Conservation (phyloP, 1,139 yeast genomes). For the Candida sojae region DNA sequence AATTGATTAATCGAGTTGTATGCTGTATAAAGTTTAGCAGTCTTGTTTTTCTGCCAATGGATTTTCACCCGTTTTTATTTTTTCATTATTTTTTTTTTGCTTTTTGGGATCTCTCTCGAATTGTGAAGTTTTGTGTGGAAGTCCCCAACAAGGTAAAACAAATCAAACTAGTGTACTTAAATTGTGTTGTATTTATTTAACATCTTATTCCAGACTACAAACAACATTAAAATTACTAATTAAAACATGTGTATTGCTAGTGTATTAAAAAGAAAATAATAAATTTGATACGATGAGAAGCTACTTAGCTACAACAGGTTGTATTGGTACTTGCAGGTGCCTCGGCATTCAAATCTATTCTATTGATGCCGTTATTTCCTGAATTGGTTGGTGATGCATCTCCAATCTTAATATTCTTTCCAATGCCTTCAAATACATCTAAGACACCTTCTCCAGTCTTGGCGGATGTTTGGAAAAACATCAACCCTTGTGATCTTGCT, state of each 20-base stretch:
- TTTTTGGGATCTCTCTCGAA: no score
- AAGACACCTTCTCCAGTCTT: slow-evolving; percentile 84
- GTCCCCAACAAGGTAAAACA: no score
- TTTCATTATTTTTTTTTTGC: no score
- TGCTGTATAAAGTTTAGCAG: no score
- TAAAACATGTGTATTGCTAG: neutral
- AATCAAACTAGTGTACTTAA: no score
- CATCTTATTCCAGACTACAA: no score
- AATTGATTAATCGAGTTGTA: no score
- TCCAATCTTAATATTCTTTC: slow-evolving; percentile 70
- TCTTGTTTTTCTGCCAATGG: no score
- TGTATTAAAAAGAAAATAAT: neutral
- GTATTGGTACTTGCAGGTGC: neutral
- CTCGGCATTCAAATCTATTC: slow-evolving; percentile 1
- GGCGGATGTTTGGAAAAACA: slow-evolving; percentile 93
- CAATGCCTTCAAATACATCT: slow-evolving; percentile 80
- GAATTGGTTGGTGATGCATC: slow-evolving; percentile 6
- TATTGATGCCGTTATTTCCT: slow-evolving; percentile 1
- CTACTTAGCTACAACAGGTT: neutral
- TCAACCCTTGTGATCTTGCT: slow-evolving; percentile 69
- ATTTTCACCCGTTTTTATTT: no score
- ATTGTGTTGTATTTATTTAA: no score
- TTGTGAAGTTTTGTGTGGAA: no score
- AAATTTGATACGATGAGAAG: neutral
- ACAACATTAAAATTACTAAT: no score